These are phyloP conservation scores for Aspergillus bridgeri DNA, from an alignment of 495 filamentous ascomycete species.

Conservation along the genomic window DNA sequence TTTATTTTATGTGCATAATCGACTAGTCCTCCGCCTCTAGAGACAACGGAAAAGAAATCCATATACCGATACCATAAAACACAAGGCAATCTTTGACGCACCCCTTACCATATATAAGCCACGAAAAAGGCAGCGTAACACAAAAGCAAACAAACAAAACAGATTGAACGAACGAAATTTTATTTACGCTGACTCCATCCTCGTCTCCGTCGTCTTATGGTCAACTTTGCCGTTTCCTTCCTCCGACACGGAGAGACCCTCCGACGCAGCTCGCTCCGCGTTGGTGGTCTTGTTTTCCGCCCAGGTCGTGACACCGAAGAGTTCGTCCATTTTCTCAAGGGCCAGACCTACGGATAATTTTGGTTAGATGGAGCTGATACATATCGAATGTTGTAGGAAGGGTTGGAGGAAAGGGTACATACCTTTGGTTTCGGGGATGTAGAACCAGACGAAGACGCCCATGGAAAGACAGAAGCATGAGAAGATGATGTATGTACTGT, in stretches of 20 bases:
- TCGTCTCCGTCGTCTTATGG: slow-evolving; percentile 10
- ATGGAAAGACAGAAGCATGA: slow-evolving; percentile 62
- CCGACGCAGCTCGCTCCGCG: slow-evolving; percentile 11
- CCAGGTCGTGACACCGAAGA: slow-evolving; percentile 47
- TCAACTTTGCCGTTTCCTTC: neutral
- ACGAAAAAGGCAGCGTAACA: neutral
- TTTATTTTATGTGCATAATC: neutral
- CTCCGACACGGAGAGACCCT: neutral
- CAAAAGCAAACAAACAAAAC: neutral
- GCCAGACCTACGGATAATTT: slow-evolving; percentile 25
- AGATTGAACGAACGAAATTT: neutral
- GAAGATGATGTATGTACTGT: slow-evolving; percentile 41
- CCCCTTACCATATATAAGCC: neutral
- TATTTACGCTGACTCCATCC: slow-evolving; percentile 12
- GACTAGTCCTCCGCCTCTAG: neutral
- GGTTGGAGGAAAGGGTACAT: slow-evolving; percentile 1
- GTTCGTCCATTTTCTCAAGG: slow-evolving; percentile 48
- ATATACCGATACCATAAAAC: neutral
- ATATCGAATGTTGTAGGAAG: neutral
- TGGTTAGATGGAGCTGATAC: neutral
- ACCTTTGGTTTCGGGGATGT: slow-evolving; percentile 73
- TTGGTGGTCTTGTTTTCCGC: slow-evolving; percentile 21
- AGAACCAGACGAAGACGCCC: slow-evolving; percentile 67
- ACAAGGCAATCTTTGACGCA: neutral
- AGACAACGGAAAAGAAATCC: neutral